Percentiles rank a stretch among this genome's conserved stretches.
Conservation (phyloP, 2,329 filamentous ascomycete genomes). For the Tympanopsis confertula region DNA sequence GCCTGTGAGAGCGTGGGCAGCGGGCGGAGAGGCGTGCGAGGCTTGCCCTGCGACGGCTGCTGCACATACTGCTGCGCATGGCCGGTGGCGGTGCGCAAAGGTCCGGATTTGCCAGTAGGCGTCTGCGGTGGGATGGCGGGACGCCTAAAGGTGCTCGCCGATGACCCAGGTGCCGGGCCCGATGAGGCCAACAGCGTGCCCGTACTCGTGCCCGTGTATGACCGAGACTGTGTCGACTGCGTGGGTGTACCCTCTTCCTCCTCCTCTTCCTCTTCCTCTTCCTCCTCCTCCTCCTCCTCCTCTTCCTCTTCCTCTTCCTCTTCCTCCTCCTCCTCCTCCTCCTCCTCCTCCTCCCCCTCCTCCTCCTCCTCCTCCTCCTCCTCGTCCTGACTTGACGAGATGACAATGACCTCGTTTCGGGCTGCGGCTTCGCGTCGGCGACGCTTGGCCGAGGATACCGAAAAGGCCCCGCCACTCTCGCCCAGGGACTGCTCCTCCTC, state of each 20-base stretch:
- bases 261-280: neutral
- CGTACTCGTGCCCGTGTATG: neutral
- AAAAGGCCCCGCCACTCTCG: too few species aligned
- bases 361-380: slow-evolving; percentile 5
- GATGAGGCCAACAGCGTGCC: neutral
- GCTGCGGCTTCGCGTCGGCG: too few species aligned
- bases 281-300: neutral
- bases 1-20: slow-evolving; percentile 21
- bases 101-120: too few species aligned
- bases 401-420: neutral
- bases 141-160: too few species aligned
- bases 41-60: too few species aligned
- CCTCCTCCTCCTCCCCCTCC: slow-evolving; percentile 3
- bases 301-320: neutral
- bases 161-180: too few species aligned
- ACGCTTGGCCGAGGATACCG: too few species aligned
- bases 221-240: neutral
- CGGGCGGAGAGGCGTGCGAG: neutral
- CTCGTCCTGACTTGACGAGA: slow-evolving; percentile 6
- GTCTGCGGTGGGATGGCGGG: neutral
- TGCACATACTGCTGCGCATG: too few species aligned
- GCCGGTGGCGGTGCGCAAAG: too few species aligned
- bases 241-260: slow-evolving; percentile 13
- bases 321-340: slow-evolving; percentile 6
- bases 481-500: slow-evolving; percentile 11